These are phyloP conservation scores for Striga hermonthica DNA, from an alignment of 305 asterid species.

Conservation along the genomic window DNA sequence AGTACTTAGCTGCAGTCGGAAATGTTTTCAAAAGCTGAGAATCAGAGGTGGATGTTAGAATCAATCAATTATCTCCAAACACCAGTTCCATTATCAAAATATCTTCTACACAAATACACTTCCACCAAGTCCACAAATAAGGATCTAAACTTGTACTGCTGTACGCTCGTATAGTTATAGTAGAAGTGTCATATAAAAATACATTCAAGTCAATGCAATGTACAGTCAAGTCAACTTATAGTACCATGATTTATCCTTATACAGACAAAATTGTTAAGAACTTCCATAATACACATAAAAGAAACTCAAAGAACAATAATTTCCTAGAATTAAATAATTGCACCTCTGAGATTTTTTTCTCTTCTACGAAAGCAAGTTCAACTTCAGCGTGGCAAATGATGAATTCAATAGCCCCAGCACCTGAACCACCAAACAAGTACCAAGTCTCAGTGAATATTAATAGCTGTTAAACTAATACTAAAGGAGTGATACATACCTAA, in stretches of 20 bases:
- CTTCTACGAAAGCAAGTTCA: slow-evolving; percentile 81
- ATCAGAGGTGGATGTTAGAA: slow-evolving; percentile 33
- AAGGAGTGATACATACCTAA: slow-evolving; percentile 55
- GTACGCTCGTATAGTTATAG: slow-evolving; percentile 14
- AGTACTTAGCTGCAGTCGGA: slow-evolving; percentile 55
- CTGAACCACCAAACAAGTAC: slow-evolving; percentile 44
- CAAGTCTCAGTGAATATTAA: background rate
- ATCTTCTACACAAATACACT: slow-evolving; percentile 16
- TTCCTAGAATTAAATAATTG: slow-evolving; percentile 24
- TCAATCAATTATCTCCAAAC: slow-evolving; percentile 25
- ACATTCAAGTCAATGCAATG: slow-evolving; percentile 13
- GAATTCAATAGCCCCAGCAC: slow-evolving; percentile 94
- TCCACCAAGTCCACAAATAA: slow-evolving; percentile 23
- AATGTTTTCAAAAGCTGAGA: slow-evolving; percentile 81
- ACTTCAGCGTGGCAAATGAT: slow-evolving; percentile 94
- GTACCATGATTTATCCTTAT: background rate
- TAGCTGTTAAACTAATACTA: slow-evolving; percentile 12
- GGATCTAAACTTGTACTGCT: slow-evolving; percentile 3
- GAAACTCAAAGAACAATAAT: slow-evolving; percentile 24
- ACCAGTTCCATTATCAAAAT: slow-evolving; percentile 22
- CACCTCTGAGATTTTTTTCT: slow-evolving; percentile 87
- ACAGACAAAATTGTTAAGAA: slow-evolving; percentile 1
- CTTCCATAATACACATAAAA: slow-evolving; percentile 11
- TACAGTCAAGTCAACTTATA: background rate
- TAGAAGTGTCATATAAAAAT: slow-evolving; percentile 12